Percentiles rank a stretch among this genome's conserved stretches.
These are phyloP conservation scores for Sungouiella blattae DNA, from an alignment of 805 yeast genomes.

Conservation along the genomic window DNA sequence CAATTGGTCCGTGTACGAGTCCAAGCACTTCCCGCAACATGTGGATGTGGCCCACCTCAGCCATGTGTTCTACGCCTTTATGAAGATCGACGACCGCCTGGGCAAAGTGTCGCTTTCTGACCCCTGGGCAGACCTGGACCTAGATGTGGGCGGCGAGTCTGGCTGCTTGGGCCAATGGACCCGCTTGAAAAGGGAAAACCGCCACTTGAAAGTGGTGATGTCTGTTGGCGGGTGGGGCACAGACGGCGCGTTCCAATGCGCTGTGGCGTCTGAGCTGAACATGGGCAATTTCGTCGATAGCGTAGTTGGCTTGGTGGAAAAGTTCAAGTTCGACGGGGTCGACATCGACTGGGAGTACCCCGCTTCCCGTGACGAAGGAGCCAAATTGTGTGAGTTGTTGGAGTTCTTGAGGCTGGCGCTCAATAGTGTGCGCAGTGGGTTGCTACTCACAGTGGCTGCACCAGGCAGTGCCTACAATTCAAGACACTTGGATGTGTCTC, in stretches of 20 bases:
- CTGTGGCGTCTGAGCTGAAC: constrained; percentile 11
- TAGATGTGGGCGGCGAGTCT: constrained; percentile 37
- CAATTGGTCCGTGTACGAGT: constrained; percentile 42
- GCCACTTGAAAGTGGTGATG: constrained; percentile 53
- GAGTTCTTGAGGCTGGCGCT: constrained; percentile 37
- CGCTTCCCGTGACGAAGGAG: constrained; percentile 41
- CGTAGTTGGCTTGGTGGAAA: constrained; percentile 43
- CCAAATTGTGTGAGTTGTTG: constrained; percentile 42
- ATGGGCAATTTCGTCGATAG: constrained; percentile 45
- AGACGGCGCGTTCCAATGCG: constrained; percentile 34
- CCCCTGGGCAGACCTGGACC: constrained; percentile 59
- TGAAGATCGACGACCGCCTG: constrained; percentile 49
- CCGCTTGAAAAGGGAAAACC: constrained; percentile 35
- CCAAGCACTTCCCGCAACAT: constrained; percentile 53
- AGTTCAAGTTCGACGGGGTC: constrained; percentile 79
- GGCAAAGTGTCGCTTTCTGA: constrained; percentile 60
- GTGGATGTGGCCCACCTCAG: constrained; percentile 58
- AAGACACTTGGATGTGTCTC: constrained; percentile 38
- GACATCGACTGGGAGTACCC: constrained; percentile 98
- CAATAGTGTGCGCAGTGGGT: constrained; percentile 23
- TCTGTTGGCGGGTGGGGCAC: constrained; percentile 84
- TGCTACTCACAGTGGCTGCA: constrained; percentile 67
- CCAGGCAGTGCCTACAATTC: constrained; percentile 60
- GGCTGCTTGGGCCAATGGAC: constrained; percentile 6
- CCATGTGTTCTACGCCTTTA: constrained; percentile 76